Evolutionary conservation across 2,329 filamentous ascomycete species (phyloP).

Genomic region (Neonectria punicea): DNA sequence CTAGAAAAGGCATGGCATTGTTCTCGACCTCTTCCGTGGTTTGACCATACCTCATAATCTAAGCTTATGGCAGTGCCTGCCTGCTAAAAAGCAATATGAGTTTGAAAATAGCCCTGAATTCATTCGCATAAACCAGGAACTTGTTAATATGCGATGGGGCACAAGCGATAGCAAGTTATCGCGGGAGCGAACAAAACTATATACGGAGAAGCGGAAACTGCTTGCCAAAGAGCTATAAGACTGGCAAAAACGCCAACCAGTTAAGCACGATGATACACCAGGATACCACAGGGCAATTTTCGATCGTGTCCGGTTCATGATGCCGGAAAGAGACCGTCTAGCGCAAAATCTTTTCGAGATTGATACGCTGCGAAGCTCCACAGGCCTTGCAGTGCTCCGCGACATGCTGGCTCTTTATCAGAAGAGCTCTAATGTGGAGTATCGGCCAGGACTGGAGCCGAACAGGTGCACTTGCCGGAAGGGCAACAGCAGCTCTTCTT

Average conservation of each 20-base stretch:
- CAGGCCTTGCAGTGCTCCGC: neutral
- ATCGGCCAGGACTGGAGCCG: neutral
- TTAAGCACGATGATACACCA: neutral
- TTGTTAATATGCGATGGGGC: neutral
- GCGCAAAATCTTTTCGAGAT: neutral
- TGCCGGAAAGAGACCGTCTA: conserved; percentile 5
- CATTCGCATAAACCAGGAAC: neutral
- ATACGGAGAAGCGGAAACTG: neutral
- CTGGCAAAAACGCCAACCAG: conserved; percentile 5
- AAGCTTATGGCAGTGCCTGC: conserved; percentile 5
- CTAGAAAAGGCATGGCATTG: neutral
- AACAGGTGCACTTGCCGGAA: neutral
- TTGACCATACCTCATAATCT: conserved; percentile 3
- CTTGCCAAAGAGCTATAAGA: conserved; percentile 4
- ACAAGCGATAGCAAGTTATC: neutral
- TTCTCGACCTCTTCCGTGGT: conserved; percentile 8
- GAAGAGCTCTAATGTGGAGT: neutral
- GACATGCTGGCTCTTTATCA: conserved; percentile 7
- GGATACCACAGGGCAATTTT: conserved; percentile 5
- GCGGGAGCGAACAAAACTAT: neutral
- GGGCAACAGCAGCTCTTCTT: neutral
- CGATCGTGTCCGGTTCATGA: neutral
- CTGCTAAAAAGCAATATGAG: conserved; percentile 7
- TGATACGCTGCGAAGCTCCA: neutral
- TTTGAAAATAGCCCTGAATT: conserved; percentile 1